Percentiles rank a stretch among this genome's conserved stretches.
Conservation (phyloP, 2,329 filamentous ascomycete species). For the Passalora sequoiae region DNA sequence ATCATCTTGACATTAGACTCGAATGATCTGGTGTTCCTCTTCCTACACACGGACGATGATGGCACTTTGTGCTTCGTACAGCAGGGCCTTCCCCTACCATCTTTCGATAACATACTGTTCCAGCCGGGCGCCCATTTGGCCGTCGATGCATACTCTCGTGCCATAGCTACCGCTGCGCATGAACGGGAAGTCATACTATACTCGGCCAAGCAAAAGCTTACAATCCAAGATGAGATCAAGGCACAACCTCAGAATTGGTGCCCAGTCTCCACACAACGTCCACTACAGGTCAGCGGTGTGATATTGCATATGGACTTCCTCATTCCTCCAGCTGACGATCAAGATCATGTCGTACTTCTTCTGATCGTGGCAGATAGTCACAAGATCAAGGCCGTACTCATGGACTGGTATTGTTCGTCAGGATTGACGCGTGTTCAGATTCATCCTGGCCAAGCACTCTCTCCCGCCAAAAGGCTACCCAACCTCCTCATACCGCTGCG, state of each 20-base stretch:
- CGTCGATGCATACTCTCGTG: slow-evolving; percentile 66
- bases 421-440: slow-evolving; percentile 20
- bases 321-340: slow-evolving; percentile 61
- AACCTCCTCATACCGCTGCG: slow-evolving; percentile 39
- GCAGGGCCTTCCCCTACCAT: slow-evolving; percentile 56
- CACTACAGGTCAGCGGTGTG: slow-evolving; percentile 56
- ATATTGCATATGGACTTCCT: slow-evolving; percentile 86
- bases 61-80: slow-evolving; percentile 57
- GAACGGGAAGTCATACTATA: slow-evolving; percentile 67
- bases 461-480: slow-evolving; percentile 24
- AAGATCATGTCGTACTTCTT: slow-evolving; percentile 69
- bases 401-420: slow-evolving; percentile 30
- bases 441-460: slow-evolving; percentile 25
- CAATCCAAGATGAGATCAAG: slow-evolving; percentile 50
- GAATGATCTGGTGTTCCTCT: slow-evolving; percentile 72
- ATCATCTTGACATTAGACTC: slow-evolving; percentile 71
- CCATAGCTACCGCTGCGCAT: slow-evolving; percentile 64
- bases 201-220: slow-evolving; percentile 56
- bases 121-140: slow-evolving; percentile 63
- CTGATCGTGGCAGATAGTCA: slow-evolving; percentile 50
- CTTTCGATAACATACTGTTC: slow-evolving; percentile 47
- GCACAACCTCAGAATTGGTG: slow-evolving; percentile 42
- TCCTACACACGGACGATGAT: slow-evolving; percentile 47
- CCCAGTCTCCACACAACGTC: slow-evolving; percentile 55
- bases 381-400: slow-evolving; percentile 37